Percentiles rank a stretch among this genome's conserved stretches.
phyloP scores from a whole-genome alignment of 495 filamentous ascomycete species.

The Schizothecium vesticola region DNA sequence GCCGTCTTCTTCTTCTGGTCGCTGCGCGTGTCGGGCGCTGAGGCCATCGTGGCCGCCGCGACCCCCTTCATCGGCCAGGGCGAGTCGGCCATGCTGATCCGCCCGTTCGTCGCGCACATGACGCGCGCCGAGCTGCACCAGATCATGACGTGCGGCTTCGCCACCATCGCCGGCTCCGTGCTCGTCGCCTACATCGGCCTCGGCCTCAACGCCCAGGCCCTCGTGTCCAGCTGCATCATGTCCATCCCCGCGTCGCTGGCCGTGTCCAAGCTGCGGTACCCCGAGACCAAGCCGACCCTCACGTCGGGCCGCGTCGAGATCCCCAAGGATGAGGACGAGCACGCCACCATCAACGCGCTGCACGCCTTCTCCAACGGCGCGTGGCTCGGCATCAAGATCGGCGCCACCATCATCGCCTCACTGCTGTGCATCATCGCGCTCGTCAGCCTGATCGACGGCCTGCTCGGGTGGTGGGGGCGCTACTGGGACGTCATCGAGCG shows the following conservation, averaged over 20 bases:
- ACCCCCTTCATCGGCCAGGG: slow-evolving; percentile 93
- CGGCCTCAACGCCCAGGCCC: slow-evolving; percentile 73
- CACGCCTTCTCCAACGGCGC: slow-evolving; percentile 85
- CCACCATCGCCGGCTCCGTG: slow-evolving; percentile 64
- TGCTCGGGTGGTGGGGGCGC: slow-evolving; percentile 83
- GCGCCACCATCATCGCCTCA: slow-evolving; percentile 72
- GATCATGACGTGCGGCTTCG: slow-evolving; percentile 72
- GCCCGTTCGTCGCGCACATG: slow-evolving; percentile 75
- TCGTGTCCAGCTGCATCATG: slow-evolving; percentile 93
- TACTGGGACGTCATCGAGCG: slow-evolving; percentile 63
- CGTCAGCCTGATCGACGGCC: slow-evolving; percentile 66
- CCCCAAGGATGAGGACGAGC: slow-evolving; percentile 67
- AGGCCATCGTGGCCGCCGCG: slow-evolving; percentile 88
- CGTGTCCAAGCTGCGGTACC: slow-evolving; percentile 80
- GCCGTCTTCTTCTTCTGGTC: slow-evolving; percentile 87
- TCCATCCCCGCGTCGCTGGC: slow-evolving; percentile 84
- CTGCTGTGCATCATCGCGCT: slow-evolving; percentile 83
- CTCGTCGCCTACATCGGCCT: slow-evolving; percentile 75
- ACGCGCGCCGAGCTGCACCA: slow-evolving; percentile 85
- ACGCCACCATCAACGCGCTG: slow-evolving; percentile 65
- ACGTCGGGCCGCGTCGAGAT: slow-evolving; percentile 74
- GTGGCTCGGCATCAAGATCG: slow-evolving; percentile 85
- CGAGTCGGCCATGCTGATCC: slow-evolving; percentile 88
- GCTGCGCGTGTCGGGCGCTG: slow-evolving; percentile 85
- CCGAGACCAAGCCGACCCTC: slow-evolving; percentile 78